A percentile compares a stretch with the other conserved stretches of the same genome.
Conservation (phyloP, 768 basidiomycete genomes). For the Sarcodon sp. region DNA sequence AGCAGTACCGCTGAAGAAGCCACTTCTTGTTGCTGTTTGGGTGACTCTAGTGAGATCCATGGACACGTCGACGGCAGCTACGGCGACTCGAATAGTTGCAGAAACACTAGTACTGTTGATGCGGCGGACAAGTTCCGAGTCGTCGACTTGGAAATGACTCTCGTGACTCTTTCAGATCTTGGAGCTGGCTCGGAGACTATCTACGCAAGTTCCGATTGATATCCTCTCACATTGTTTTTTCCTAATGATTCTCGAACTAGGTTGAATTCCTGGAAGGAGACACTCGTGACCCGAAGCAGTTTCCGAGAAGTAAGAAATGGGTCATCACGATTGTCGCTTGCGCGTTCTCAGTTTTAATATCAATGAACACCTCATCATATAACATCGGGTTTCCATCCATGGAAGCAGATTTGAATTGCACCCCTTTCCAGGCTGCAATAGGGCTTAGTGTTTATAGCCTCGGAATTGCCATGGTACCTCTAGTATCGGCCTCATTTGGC, state of each 20-base stretch:
- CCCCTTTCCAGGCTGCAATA: slow-evolving; percentile 16
- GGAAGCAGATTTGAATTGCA: slow-evolving; percentile 26
- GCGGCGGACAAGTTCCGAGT: too few relatives aligned
- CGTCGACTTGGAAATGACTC: too few relatives aligned
- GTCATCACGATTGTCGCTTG: slow-evolving; percentile 33
- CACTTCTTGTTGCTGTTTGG: too few relatives aligned
- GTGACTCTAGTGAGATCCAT: too few relatives aligned
- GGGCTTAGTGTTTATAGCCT: slow-evolving; percentile 37
- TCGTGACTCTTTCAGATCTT: too few relatives aligned
- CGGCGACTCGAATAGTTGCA: too few relatives aligned
- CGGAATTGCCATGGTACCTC: slow-evolving; percentile 50
- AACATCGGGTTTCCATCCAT: slow-evolving; percentile 45
- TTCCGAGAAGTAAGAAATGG: slow-evolving; percentile 18
- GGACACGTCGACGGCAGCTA: too few relatives aligned
- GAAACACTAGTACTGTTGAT: too few relatives aligned
- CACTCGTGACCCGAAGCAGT: slow-evolving; percentile 20
- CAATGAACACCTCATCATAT: slow-evolving; percentile 23
- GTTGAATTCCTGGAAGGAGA: slow-evolving; percentile 22
- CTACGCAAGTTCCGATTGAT: too few relatives aligned
- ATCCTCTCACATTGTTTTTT: too few relatives aligned
- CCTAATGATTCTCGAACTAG: slow-evolving; percentile 5
- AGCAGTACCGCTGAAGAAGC: too few relatives aligned
- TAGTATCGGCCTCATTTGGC: slow-evolving; percentile 56
- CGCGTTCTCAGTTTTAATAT: slow-evolving; percentile 27
- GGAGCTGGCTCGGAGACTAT: too few relatives aligned